A percentile compares a stretch with the other conserved stretches of the same genome.
These are phyloP conservation scores for Globisporangium nodosum DNA, from an alignment of 352 stramenopile species.

Conservation along the genomic window DNA sequence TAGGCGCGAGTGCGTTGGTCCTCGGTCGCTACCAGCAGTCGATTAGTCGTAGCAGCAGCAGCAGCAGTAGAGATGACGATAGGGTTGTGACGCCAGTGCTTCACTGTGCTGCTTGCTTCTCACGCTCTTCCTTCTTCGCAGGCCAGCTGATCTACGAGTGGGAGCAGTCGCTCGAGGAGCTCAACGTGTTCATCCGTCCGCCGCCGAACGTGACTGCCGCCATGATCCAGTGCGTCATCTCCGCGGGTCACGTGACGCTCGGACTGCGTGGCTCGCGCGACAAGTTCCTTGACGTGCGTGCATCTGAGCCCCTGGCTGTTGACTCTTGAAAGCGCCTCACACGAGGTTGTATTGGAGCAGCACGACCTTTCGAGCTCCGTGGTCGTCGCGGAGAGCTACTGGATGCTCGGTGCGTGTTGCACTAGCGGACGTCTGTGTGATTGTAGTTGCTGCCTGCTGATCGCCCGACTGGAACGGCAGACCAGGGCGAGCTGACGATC, in stretches of 20 bases:
- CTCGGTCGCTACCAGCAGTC: no score
- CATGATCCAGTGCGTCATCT: slow-evolving; percentile 89
- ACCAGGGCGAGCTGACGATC: slow-evolving; percentile 87
- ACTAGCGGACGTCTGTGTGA: not conserved
- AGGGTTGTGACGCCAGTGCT: not conserved
- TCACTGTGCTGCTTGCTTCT: not conserved
- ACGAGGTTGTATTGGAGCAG: slow-evolving; percentile 21
- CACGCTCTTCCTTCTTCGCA: slow-evolving; percentile 9
- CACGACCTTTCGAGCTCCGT: slow-evolving; percentile 91
- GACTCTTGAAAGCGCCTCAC: not conserved
- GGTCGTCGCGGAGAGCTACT: slow-evolving; percentile 93
- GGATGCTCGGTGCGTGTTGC: slow-evolving; percentile 84
- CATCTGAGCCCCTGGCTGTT: not conserved
- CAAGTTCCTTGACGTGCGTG: slow-evolving; percentile 91
- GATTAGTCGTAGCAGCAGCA: no score
- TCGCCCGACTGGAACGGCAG: slow-evolving; percentile 18
- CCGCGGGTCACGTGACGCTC: slow-evolving; percentile 82
- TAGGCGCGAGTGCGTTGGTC: not conserved
- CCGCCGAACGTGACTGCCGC: slow-evolving; percentile 77
- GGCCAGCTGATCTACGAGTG: slow-evolving; percentile 94
- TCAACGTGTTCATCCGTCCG: slow-evolving; percentile 94
- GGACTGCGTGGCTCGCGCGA: slow-evolving; percentile 84
- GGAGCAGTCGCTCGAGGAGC: slow-evolving; percentile 94
- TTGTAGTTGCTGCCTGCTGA: not conserved
- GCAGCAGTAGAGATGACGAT: no score